phyloP scores from a whole-genome alignment of 495 filamentous ascomycete genomes.

The Ramalina peruviana region DNA sequence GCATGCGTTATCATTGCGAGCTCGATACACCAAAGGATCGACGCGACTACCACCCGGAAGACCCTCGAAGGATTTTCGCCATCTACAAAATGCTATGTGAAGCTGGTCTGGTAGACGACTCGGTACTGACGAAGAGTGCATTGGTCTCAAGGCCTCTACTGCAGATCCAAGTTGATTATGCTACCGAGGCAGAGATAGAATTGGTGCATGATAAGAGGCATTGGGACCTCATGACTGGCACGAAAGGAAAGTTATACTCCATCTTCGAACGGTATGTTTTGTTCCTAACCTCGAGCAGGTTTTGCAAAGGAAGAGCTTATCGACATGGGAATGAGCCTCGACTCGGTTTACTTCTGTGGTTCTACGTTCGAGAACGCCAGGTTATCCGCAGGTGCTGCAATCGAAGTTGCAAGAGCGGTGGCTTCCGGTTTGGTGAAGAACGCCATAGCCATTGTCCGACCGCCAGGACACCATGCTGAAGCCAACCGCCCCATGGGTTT shows the following conservation, averaged over 20 bases:
- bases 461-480: conserved; percentile 92
- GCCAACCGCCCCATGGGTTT: conserved; percentile 75
- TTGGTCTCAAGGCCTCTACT: conserved; percentile 49
- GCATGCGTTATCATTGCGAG: conserved; percentile 88
- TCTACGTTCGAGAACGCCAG: conserved; percentile 67
- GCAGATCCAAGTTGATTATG: conserved; percentile 61
- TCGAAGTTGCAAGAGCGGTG: conserved; percentile 83
- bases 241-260: conserved; percentile 30
- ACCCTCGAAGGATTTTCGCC: conserved; percentile 74
- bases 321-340: conserved; percentile 46
- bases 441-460: conserved; percentile 85
- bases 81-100: conserved; percentile 77
- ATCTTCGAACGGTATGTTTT: not conserved
- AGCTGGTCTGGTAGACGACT: conserved; percentile 57
- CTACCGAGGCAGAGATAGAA: conserved; percentile 61
- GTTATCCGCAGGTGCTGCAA: conserved; percentile 84
- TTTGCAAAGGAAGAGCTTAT: conserved; percentile 39
- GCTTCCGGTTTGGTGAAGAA: conserved; percentile 72
- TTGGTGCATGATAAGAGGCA: conserved; percentile 63
- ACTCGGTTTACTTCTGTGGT: conserved; percentile 82
- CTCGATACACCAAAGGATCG: conserved; percentile 38
- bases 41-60: conserved; percentile 78
- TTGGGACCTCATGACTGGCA: conserved; percentile 57
- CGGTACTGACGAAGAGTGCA: conserved; percentile 28
- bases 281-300: not conserved